phyloP scores from a whole-genome alignment of 2,329 filamentous ascomycete genomes.

The Talaromyces sp. region DNA sequence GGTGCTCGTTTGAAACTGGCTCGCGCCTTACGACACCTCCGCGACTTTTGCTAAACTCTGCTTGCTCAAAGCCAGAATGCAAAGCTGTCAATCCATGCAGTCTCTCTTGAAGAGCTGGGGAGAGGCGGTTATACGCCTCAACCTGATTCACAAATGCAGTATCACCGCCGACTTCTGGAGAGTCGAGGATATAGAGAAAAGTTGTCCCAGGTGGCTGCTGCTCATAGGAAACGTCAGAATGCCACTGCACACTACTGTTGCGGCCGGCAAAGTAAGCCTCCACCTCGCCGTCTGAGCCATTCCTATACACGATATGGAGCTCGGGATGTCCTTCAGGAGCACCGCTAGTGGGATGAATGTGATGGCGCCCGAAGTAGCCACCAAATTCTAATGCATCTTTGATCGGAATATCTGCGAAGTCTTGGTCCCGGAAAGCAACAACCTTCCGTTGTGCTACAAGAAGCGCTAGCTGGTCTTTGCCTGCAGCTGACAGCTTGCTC shows the following conservation, averaged over 20 bases:
- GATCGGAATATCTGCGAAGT: constrained; percentile 22
- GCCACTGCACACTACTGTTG: constrained; percentile 22
- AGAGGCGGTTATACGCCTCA: constrained; percentile 30
- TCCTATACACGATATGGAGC: constrained; percentile 13
- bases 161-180: constrained; percentile 29
- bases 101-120: constrained; percentile 24
- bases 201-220: constrained; percentile 30
- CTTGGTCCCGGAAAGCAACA: constrained; percentile 21
- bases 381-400: constrained; percentile 23
- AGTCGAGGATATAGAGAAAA: constrained; percentile 25
- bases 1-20: constrained; percentile 30
- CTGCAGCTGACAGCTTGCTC: constrained; percentile 44
- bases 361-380: constrained; percentile 27
- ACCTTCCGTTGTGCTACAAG: constrained; percentile 35
- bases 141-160: constrained; percentile 29
- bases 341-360: constrained; percentile 22
- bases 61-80: constrained; percentile 29
- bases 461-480: constrained; percentile 51
- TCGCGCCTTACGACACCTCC: constrained; percentile 29
- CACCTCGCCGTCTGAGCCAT: constrained; percentile 11
- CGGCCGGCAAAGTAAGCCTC: constrained; percentile 29
- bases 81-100: constrained; percentile 30
- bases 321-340: constrained; percentile 14
- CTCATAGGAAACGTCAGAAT: constrained; percentile 29
- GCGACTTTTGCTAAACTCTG: constrained; percentile 18